Percentiles rank a stretch among this genome's conserved stretches.
phyloP scores from a whole-genome alignment of 1,284 basidiomycete genomes.

The Blastosporella zonata region DNA sequence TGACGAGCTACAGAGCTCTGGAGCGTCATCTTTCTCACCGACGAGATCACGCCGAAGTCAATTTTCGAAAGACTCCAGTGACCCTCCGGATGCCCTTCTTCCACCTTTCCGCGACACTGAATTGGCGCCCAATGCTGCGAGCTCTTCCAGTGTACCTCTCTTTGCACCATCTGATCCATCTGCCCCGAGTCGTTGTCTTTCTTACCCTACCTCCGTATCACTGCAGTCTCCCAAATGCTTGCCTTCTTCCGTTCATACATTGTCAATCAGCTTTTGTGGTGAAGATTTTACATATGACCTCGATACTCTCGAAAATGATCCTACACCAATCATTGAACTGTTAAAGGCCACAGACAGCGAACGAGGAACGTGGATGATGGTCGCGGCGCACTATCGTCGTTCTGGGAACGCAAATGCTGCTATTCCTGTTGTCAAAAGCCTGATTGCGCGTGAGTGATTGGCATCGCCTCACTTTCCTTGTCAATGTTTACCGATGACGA shows the following conservation, averaged over 20 bases:
- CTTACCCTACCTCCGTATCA: not conserved
- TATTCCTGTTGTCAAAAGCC: slow-evolving; percentile 39
- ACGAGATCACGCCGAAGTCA: slow-evolving; percentile 1
- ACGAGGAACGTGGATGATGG: slow-evolving; percentile 53
- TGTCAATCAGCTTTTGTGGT: slow-evolving; percentile 35
- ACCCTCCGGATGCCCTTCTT: slow-evolving; percentile 2
- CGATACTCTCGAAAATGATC: slow-evolving; percentile 39
- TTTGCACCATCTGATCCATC: slow-evolving; percentile 1
- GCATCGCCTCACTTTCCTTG: not conserved
- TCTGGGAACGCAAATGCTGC: slow-evolving; percentile 44
- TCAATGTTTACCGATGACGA: slow-evolving; percentile 6
- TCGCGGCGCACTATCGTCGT: slow-evolving; percentile 50
- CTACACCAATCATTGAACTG: slow-evolving; percentile 41
- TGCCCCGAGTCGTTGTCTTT: not conserved
- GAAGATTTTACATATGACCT: slow-evolving; percentile 42
- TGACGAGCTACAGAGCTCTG: not conserved
- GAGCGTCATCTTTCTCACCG: not conserved
- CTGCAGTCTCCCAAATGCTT: slow-evolving; percentile 3
- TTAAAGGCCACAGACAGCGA: slow-evolving; percentile 41
- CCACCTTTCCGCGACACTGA: slow-evolving; percentile 6
- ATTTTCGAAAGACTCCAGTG: not conserved
- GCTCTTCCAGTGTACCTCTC: slow-evolving; percentile 3
- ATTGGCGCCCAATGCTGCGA: slow-evolving; percentile 11
- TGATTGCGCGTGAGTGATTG: slow-evolving; percentile 43
- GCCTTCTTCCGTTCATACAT: slow-evolving; percentile 21